Conservation (phyloP, 148 eudicot genomes). For the Camellia granthamiana region DNA sequence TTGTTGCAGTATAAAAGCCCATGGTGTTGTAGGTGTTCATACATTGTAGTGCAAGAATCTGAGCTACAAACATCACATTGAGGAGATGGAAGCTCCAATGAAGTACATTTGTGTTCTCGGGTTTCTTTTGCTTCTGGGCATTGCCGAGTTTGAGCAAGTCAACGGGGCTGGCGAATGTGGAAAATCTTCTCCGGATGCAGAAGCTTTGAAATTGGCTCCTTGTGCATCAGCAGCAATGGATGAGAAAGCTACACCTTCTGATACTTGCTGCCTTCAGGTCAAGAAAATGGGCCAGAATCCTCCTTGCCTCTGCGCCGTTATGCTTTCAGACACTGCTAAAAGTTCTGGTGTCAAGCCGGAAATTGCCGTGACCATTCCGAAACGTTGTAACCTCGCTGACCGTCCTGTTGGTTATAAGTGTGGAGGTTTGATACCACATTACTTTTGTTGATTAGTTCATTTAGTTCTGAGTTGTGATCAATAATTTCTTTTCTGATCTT, state of each 20-base stretch:
- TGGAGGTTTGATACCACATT: conserved; percentile 33
- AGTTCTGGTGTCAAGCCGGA: conserved; percentile 57
- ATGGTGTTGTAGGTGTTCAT: neutral
- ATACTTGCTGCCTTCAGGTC: conserved; percentile 48
- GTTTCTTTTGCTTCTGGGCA: conserved; percentile 27
- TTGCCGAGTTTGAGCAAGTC: conserved; percentile 16
- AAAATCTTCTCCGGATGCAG: conserved; percentile 43
- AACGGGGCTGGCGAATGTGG: conserved; percentile 61
- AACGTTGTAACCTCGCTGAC: conserved; percentile 55
- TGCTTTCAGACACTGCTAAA: conserved; percentile 63
- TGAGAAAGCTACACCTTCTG: conserved; percentile 39
- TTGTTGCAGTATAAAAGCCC: conserved; percentile 3
- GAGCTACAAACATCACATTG: no score
- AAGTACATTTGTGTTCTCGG: conserved; percentile 32
- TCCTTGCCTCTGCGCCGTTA: conserved; percentile 57
- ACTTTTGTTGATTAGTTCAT: neutral
- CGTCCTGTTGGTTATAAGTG: conserved; percentile 77
- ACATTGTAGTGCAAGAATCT: neutral
- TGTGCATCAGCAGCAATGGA: conserved; percentile 57
- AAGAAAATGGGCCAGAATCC: conserved; percentile 57
- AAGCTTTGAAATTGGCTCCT: conserved; percentile 56
- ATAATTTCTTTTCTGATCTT: no score
- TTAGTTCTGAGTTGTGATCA: neutral
- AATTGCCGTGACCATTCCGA: conserved; percentile 58
- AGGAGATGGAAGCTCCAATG: conserved; percentile 27